Conservation (phyloP, 345 rosid species). For the Citrus cavaleriei region DNA sequence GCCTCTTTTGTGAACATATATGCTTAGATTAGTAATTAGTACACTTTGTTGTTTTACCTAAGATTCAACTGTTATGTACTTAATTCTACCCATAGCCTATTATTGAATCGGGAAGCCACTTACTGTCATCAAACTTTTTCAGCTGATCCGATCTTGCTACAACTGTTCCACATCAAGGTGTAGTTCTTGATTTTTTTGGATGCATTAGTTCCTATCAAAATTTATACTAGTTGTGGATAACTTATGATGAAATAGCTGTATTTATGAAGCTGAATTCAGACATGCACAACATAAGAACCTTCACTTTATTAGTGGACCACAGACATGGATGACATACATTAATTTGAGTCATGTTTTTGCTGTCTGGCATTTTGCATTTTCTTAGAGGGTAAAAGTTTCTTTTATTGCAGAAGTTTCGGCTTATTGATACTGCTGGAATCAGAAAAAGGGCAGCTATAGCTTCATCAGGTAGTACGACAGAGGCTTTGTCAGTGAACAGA, state of each 20-base stretch:
- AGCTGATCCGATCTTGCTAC: not conserved
- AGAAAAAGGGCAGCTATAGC: constrained; percentile 88
- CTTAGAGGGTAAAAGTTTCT: constrained; percentile 7
- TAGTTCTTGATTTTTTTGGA: not conserved
- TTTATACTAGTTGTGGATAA: not conserved
- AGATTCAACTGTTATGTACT: not conserved
- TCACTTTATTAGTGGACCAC: not conserved
- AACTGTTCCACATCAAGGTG: not conserved
- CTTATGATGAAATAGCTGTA: not conserved
- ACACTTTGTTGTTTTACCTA: not conserved
- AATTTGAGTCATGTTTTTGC: constrained; percentile 1
- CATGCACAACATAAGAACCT: not conserved
- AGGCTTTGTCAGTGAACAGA: constrained; percentile 89
- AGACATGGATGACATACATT: not conserved
- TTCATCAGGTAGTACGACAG: constrained; percentile 85
- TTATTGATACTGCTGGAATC: constrained; percentile 97
- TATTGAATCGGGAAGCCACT: not conserved
- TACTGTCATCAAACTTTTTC: not conserved
- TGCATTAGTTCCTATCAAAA: not conserved
- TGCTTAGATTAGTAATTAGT: not conserved
- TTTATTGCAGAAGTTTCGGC: constrained; percentile 74
- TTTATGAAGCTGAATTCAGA: not conserved
- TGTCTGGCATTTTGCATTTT: constrained; percentile 3
- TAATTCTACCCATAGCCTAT: not conserved
- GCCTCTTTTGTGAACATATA: not conserved